Base-by-base conservation (phyloP, 768 basidiomycete species). In the Russula earlei region DNA sequence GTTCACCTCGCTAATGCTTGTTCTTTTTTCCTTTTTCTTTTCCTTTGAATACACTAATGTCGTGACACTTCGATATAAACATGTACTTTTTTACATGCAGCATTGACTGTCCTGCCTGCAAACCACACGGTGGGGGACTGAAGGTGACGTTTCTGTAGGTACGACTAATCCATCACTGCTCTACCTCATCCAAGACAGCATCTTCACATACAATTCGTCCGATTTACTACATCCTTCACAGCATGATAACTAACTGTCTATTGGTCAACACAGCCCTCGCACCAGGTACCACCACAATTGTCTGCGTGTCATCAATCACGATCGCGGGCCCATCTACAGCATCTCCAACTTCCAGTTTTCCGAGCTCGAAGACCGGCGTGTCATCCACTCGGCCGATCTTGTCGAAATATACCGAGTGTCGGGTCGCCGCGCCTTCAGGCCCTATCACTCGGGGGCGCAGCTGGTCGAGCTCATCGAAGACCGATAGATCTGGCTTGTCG, bases 251-350 rank as follows among this genome's bases (percentile, higher is more conserved):
- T 69, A 92, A 66, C 67, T 89, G 86, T 60, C 81, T 84, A 54
- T 80, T 83, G 46, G 83, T 79, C 54, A 90, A 65, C 8, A 85
- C 71, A 19, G 81, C 86, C 65, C 69, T 79, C 48, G 86, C 81
- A 15, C 77, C 81, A 0, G 90, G 87, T 20, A 91, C 81, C 4
- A 98, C 70, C 31, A 98, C 86, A 58, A 97, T 90, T 22, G 94
- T 96, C 73, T 96, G 95, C 20, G 94, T 97, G 62, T 90, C 76
- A 69, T 98, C 94, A 64, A 96, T 89, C 58, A 98, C 85, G 80
- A 97, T 85, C 34, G 92, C 91, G 9, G 95, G 93, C 8, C 94
- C 95, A 42, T 78, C 70, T 25, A 95, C 73, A 38, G 75, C 72
- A 54, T 91, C 85, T 3, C 92, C 93, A 12, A 83, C 72, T 0